These are phyloP conservation scores for Tuber aestivum DNA, from an alignment of 495 filamentous ascomycete genomes.

Conservation along the genomic window DNA sequence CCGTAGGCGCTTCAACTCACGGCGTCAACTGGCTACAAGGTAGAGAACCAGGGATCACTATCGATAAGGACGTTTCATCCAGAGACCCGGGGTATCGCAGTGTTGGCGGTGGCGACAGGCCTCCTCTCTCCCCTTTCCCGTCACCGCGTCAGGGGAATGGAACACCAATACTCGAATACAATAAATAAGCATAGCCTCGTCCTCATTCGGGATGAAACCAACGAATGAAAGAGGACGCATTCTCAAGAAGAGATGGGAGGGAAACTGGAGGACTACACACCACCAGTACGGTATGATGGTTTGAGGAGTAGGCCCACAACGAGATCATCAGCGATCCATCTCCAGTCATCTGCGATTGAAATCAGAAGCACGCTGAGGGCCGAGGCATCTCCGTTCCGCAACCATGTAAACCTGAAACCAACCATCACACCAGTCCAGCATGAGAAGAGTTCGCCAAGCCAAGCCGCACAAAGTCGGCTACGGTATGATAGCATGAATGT, in stretches of 20 bases:
- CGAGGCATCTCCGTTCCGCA: background rate
- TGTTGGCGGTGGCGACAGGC: background rate
- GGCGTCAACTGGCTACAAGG: background rate
- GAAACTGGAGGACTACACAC: too few species aligned
- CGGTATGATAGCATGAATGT: background rate
- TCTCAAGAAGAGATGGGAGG: background rate
- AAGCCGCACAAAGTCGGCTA: background rate
- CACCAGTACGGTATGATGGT: background rate
- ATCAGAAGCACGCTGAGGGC: background rate
- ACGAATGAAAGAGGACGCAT: background rate
- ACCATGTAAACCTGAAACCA: background rate
- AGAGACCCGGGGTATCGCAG: background rate
- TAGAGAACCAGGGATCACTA: background rate
- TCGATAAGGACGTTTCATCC: conserved; percentile 2
- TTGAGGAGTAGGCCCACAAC: background rate
- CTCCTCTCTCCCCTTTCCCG: background rate
- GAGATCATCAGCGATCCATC: background rate
- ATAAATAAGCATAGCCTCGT: background rate
- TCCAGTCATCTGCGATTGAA: background rate
- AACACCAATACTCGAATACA: background rate
- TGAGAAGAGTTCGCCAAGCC: background rate
- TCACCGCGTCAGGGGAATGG: background rate
- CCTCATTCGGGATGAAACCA: background rate
- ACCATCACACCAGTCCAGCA: background rate
- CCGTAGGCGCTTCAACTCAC: background rate